phyloP scores from a whole-genome alignment of 179 eudicot species.

The Pouteria campechiana region DNA sequence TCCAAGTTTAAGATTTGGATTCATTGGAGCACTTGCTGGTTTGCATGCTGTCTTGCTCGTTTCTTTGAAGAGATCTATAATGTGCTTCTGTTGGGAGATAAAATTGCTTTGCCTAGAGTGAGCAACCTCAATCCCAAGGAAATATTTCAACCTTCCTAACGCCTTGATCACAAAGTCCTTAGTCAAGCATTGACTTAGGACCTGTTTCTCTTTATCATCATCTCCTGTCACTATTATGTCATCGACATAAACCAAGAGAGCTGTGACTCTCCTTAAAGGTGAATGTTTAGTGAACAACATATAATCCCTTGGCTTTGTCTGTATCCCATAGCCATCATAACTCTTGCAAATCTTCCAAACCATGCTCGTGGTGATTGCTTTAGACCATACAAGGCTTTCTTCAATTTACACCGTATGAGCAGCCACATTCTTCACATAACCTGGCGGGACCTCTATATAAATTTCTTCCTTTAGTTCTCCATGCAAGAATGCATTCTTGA shows the following conservation, averaged over 20 bases:
- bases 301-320: slow-evolving; percentile 2
- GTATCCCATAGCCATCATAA: not conserved
- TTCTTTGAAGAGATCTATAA: not conserved
- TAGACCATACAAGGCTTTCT: not conserved
- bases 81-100: not conserved
- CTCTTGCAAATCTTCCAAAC: not conserved
- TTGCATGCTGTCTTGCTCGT: not conserved
- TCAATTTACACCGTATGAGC: not conserved
- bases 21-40: not conserved
- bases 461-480: not conserved
- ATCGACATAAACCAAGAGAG: slow-evolving; percentile 1
- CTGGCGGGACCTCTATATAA: not conserved
- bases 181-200: not conserved
- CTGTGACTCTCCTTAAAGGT: not conserved
- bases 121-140: slow-evolving; percentile 3
- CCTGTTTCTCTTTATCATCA: no score
- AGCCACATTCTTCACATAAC: not conserved
- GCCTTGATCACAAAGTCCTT: slow-evolving; percentile 4
- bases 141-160: not conserved
- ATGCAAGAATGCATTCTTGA: not conserved
- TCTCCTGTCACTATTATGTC: slow-evolving; percentile 2
- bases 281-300: not conserved
- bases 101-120: not conserved
- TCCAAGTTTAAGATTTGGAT: not conserved
- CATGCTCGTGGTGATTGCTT: slow-evolving; percentile 1